Base-by-base conservation (phyloP, 1,284 basidiomycete species). In the Cryptococcus depauperatus region DNA sequence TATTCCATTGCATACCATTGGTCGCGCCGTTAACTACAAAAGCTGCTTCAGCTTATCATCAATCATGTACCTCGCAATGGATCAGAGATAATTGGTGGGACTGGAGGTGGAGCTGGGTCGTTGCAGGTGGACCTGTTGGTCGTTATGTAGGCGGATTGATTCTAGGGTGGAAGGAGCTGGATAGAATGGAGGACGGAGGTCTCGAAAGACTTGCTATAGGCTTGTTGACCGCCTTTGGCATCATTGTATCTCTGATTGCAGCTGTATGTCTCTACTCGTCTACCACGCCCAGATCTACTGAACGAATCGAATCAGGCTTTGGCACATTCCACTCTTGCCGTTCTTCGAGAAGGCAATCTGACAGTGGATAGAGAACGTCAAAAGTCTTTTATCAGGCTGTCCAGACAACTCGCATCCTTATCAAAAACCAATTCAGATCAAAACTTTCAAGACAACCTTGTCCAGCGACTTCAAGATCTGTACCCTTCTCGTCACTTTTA, bases 331-430 rank as follows among this genome's bases (percentile, higher is more conserved):
- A 55, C 61, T 0, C 41, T 60, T 13, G n/a, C 26, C 5, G 35
- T 52, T 4, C 35, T 64, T 11, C 43, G 39, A 11, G 21, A 39
- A 16, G 61, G 62, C 14, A 41, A 57, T 22, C 52, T 68, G 5
- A 65, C 60, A 0, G 54, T 66, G 45, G 66, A 68, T 43, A 29
- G 46, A 10, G 59, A 58, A 27, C 56, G 66, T n/a, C n/a, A n/a
- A n/a, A n/a, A n/a, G n/a, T n/a, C n/a, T n/a, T n/a, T n/a, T n/a
- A n/a, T n/a, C n/a, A n/a, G n/a, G n/a, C n/a, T n/a, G n/a, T n/a
- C n/a, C n/a, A n/a, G n/a, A n/a, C n/a, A n/a, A n/a, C n/a, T n/a
- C n/a, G n/a, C n/a, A n/a, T n/a, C n/a, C n/a, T n/a, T n/a, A n/a
- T n/a, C n/a, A n/a, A n/a, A n/a, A n/a, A n/a, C n/a, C n/a, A n/a